These are phyloP conservation scores for Schizothecium vesticola DNA, from an alignment of 495 filamentous ascomycete species.

Conservation along the genomic window DNA sequence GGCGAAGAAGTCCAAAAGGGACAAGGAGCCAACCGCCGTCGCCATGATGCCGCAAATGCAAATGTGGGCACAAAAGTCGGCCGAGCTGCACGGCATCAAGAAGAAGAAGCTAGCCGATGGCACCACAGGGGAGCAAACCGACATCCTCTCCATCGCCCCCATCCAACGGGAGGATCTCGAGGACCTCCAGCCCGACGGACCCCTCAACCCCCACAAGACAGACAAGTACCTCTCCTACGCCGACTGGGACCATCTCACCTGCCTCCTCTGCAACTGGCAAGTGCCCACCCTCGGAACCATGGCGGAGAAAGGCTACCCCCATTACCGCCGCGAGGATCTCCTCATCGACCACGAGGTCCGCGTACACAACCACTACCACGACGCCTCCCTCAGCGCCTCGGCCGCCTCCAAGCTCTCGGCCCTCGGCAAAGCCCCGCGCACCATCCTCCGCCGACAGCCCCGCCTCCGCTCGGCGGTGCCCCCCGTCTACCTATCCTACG, in stretches of 20 bases:
- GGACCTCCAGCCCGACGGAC: constrained; percentile 16
- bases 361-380: constrained; percentile 25
- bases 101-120: constrained; percentile 13
- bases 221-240: constrained; percentile 30
- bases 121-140: constrained; percentile 14
- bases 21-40: constrained; percentile 56
- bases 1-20: constrained; percentile 44
- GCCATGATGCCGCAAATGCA: constrained; percentile 64
- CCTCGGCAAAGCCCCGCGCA: constrained; percentile 20
- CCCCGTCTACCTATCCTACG: constrained; percentile 51
- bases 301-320: constrained; percentile 14
- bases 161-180: constrained; percentile 10
- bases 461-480: constrained; percentile 21
- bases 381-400: constrained; percentile 27
- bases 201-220: constrained; percentile 17
- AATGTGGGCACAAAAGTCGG: constrained; percentile 83
- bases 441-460: constrained; percentile 24
- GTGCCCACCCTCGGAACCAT: constrained; percentile 20
- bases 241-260: constrained; percentile 30
- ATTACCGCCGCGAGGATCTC: constrained; percentile 23
- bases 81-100: constrained; percentile 65
- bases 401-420: constrained; percentile 29
- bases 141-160: not conserved
- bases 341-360: constrained; percentile 29
- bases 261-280: constrained; percentile 30